Percentiles rank a stretch among this genome's conserved stretches.
phyloP scores from a whole-genome alignment of 371 early-diverging fungal species.

The Mucor racemosus region DNA sequence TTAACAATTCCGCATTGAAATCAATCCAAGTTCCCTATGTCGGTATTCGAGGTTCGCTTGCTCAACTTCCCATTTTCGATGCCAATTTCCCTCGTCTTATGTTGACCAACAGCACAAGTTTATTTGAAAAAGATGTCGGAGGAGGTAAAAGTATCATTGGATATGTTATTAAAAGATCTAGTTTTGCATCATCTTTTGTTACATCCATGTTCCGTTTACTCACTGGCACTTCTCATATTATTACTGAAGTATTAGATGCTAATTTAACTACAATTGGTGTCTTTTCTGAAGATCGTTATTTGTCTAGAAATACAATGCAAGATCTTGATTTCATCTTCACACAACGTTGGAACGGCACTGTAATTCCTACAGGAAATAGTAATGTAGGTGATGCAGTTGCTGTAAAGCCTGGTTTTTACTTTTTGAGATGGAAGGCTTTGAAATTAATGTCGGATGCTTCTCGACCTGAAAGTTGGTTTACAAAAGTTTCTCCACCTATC shows the following conservation, averaged over 20 bases:
- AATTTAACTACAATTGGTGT: constrained; percentile 10
- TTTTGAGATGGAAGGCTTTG: constrained; percentile 26
- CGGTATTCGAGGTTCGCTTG: constrained; percentile 58
- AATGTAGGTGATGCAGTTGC: background rate
- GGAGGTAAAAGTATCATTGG: background rate
- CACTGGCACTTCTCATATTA: constrained; percentile 18
- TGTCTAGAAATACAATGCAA: constrained; percentile 23
- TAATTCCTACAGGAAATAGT: constrained; percentile 15
- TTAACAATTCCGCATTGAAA: constrained; percentile 7
- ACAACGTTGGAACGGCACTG: constrained; percentile 27
- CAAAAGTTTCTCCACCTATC: constrained; percentile 20
- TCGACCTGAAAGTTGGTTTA: constrained; percentile 20
- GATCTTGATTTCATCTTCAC: constrained; percentile 11
- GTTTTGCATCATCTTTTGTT: background rate
- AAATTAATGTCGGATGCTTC: constrained; percentile 27
- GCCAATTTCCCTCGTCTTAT: constrained; percentile 30
- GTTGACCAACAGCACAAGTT: background rate
- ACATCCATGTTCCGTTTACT: constrained; percentile 20
- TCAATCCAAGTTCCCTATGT: constrained; percentile 58
- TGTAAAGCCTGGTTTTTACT: constrained; percentile 19
- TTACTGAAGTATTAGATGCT: constrained; percentile 25
- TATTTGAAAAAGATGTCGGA: background rate
- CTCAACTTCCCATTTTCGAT: constrained; percentile 54
- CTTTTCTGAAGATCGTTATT: constrained; percentile 10
- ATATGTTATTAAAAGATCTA: constrained; percentile 12